Conservation (phyloP, 768 basidiomycete species). For the Trametes cinnabarina region DNA sequence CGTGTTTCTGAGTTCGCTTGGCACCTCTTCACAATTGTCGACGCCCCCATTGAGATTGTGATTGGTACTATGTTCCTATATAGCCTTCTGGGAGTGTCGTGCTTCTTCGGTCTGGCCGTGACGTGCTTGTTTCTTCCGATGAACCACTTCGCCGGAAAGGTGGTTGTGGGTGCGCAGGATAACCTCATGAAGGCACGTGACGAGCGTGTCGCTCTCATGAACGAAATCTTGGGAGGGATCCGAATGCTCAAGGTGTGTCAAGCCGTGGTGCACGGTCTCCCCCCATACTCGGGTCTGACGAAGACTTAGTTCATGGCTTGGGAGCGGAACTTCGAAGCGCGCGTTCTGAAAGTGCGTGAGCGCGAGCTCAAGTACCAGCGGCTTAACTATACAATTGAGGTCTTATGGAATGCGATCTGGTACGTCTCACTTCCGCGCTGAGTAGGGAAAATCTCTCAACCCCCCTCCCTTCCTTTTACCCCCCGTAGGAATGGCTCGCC, state of each 20-base stretch:
- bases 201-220: conserved; percentile 89
- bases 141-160: conserved; percentile 81
- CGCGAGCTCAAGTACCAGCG: conserved; percentile 83
- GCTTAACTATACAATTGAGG: conserved; percentile 84
- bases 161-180: conserved; percentile 76
- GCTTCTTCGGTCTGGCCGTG: conserved; percentile 74
- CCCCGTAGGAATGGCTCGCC: conserved; percentile 41
- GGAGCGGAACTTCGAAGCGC: conserved; percentile 87
- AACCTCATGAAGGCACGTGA: conserved; percentile 91
- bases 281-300: neutral
- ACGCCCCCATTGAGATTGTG: conserved; percentile 72
- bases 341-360: conserved; percentile 68
- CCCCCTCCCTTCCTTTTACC: too few relatives aligned
- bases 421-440: too few relatives aligned
- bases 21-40: conserved; percentile 74
- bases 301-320: conserved; percentile 81
- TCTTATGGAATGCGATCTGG: conserved; percentile 53
- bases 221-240: conserved; percentile 49
- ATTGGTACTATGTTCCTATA: conserved; percentile 79
- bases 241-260: conserved; percentile 8
- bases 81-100: conserved; percentile 71
- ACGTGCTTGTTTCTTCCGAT: conserved; percentile 65
- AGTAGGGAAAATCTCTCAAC: too few relatives aligned
- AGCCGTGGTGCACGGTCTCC: too few relatives aligned
- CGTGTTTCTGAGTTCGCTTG: conserved; percentile 82